Conservation (phyloP, 352 stramenopile species). For the Aphanomyces euteiches region DNA sequence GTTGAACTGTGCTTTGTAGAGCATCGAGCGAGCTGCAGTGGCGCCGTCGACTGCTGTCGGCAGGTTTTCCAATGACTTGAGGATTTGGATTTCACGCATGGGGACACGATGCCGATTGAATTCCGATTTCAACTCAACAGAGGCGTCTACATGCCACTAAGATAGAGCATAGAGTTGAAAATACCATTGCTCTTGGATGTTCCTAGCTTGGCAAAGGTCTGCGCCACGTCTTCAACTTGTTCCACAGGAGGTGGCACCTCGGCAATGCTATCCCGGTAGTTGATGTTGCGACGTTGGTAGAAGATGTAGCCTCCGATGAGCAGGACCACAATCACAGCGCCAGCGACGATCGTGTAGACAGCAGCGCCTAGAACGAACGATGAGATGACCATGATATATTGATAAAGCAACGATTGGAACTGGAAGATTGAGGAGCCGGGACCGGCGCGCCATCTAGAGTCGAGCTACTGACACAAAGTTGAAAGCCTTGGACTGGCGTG, state of each 20-base stretch:
- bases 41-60: neutral
- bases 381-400: neutral
- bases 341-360: slow-evolving; percentile 1
- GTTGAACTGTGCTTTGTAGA: slow-evolving; percentile 29
- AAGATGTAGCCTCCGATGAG: slow-evolving; percentile 3
- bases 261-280: neutral
- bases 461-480: neutral
- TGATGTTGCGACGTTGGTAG: neutral
- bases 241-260: neutral
- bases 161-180: neutral
- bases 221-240: neutral
- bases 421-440: neutral
- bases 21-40: slow-evolving; percentile 13
- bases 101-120: slow-evolving; percentile 22
- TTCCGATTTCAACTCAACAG: slow-evolving; percentile 2
- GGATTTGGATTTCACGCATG: slow-evolving; percentile 21
- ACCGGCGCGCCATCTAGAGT: neutral
- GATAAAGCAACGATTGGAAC: neutral
- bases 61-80: slow-evolving; percentile 1
- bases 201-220: neutral
- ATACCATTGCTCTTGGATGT: slow-evolving; percentile 3
- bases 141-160: neutral
- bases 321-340: neutral
- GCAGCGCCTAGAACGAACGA: neutral
- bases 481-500: neutral